Evolutionary conservation across 1,139 yeast species (phyloP), one percentile per base, ranked within the genome.

Genomic region (Lizanozyma gosingica): DNA sequence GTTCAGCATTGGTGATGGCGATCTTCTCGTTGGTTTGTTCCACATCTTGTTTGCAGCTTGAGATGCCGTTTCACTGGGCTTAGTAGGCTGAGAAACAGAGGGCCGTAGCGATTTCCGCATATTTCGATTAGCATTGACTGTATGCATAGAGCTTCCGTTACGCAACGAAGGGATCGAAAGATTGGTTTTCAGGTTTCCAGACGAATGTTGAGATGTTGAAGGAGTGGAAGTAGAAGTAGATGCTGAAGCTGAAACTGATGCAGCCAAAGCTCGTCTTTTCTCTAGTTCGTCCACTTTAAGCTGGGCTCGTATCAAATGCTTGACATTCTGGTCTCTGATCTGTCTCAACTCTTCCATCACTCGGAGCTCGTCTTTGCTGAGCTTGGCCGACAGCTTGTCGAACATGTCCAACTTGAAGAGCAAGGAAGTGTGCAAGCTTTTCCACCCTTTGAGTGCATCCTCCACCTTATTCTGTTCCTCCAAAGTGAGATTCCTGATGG

Each of bases 391-490:
- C 11, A 60, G 58, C 44, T 71, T 72, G 39, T 79, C 83, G 41
- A 81, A 68, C 14, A 63, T 50, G 34, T 80, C 83, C 36, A 80
- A 59, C 49, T 76, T 76, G 54, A 65, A 76, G 40, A 78, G 63
- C 9, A 80, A 65, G 40, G 75, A 71, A 2, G 84, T 78, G 47
- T 80, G 85, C 15, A 83, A 59, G 6, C 79, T 67, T 50, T 78
- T 80, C 90, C 90, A 83, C 2, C 88, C 88, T 48, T 73, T 75
- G 22, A 80, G 59, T 1, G 90, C 84, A 16, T 71, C 76, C 41
- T 69, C 75, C 39, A 67, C 59, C 16, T 71, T 66, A 34, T 70
- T 65, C 16, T 66, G 62, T 45, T 81, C 83, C 51, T 83, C 90
- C 18, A 76, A 53, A 4, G 76, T 67, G 39, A 80, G 55, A 55